Base-by-base conservation (phyloP, 257 asterid species). In the Cruciata laevipes region DNA sequence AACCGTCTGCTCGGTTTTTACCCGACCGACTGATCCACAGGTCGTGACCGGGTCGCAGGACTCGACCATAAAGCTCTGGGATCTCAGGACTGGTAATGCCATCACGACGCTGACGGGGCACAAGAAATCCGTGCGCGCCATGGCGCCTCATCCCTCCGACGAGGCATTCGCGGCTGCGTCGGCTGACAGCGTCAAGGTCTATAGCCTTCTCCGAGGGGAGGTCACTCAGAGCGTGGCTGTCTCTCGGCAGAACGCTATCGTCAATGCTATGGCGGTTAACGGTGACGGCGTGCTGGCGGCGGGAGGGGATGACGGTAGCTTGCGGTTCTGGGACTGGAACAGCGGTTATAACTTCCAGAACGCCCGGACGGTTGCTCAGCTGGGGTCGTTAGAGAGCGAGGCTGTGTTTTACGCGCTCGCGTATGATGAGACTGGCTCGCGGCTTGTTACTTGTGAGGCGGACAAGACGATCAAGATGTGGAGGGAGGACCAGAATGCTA, bases 301-400 rank as follows among this genome's bases (percentile, higher is more conserved):
- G 9, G 99, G 87, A 78, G 97, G 97, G 83, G 74, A 90, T 63
- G 89, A 94, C 56, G 99, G 99, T 5, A 13, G 51, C 4, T 42
- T 42, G 17, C 16, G 51, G 51, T 42, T 42, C 13, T 42, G 51
- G 51, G 51, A 42, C 13, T 42, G 51, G 51, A 1, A 42, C 18
- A 94, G 99, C 18, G 97, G 99, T 33, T 95, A 90, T 74, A 90
- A 90, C 82, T 94, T 88, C 79, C 99, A 94, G 82, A 95, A 90
- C 81, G 70, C 90, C 67, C 95, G 88, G 65, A 90, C 97, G 7
- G 81, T 94, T 61, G 96, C 87, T 75, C 96, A 94, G 72, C 97
- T 97, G 31, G 99, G 98, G 33, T 90, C 97, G 12, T 74, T 92
- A 88, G 98, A 92, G 59, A 92, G 98, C 66, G 98, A 92, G 76